A percentile compares a stretch with the other conserved stretches of the same genome.
Evolutionary conservation across 2,329 filamentous ascomycete genomes (phyloP).

Genomic region (Colletotrichum limetticola): DNA sequence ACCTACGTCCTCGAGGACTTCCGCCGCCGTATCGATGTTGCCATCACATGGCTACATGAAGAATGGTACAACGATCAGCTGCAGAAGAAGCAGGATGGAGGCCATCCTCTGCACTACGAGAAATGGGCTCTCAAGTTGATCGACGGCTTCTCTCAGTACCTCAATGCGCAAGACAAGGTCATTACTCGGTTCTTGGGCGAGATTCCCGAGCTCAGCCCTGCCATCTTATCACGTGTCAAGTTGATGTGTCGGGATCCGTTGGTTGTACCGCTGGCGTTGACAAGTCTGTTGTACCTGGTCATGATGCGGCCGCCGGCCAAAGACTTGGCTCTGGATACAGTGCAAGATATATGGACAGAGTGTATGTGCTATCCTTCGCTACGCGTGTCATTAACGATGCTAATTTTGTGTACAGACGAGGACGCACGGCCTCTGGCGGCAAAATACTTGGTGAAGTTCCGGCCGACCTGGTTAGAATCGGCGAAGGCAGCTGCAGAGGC

Average conservation of each 20-base stretch:
- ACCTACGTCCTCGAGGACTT: conserved; percentile 93
- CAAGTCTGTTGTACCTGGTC: conserved; percentile 73
- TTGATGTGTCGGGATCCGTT: conserved; percentile 73
- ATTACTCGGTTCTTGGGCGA: conserved; percentile 92
- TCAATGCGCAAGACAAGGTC: conserved; percentile 91
- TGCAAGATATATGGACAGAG: conserved; percentile 74
- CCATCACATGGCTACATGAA: conserved; percentile 93
- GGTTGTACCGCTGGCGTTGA: conserved; percentile 71
- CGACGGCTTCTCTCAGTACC: conserved; percentile 88
- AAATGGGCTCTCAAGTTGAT: conserved; percentile 84
- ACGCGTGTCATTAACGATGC: background rate
- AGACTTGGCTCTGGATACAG: conserved; percentile 71
- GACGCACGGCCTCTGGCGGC: conserved; percentile 71
- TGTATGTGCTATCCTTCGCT: conserved; percentile 58
- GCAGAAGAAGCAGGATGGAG: conserved; percentile 52
- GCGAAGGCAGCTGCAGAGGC: conserved; percentile 40
- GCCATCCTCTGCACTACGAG: conserved; percentile 76
- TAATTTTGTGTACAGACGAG: conserved; percentile 58
- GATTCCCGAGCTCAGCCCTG: conserved; percentile 80
- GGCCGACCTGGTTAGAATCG: conserved; percentile 61
- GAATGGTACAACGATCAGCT: conserved; percentile 94
- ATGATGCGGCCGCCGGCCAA: conserved; percentile 75
- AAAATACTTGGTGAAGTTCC: conserved; percentile 71
- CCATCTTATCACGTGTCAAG: conserved; percentile 79
- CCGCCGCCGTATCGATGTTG: conserved; percentile 86